Base-by-base conservation (phyloP, 768 basidiomycete species). In the Gymnopilus dilepis region DNA sequence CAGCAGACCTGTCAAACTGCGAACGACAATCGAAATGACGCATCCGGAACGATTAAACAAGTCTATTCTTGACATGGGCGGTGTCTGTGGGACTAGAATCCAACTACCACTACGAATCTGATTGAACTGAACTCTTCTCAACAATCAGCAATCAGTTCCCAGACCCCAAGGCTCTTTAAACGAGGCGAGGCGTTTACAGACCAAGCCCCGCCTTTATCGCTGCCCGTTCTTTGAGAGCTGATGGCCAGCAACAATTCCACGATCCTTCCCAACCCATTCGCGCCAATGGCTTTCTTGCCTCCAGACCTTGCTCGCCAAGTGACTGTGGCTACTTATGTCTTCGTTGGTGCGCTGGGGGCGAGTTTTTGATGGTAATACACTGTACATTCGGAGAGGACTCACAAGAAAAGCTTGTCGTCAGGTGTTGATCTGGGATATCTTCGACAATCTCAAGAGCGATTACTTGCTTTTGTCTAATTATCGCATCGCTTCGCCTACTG, bases 401-500 rank as follows among this genome's bases (percentile, higher is more conserved):
- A 54, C 34, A 38, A 5, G 19, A 11, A 12, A 37, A 34, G 34
- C 47, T 50, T 50, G 28, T 31, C 13, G 13, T 8, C 40, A 74
- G 72, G 63, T 67, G 6, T 54, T 70, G 33, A 56, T 72, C 13
- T 76, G 73, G 74, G 74, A 76, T 53, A 59, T 74, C 41, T 55
- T 73, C 22, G 37, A 67, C 34, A 69, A 74, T 53, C 30, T 73
- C 3, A 13, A 37, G 1, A 48, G 53, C 17, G 70, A 74, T 41
- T 70, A 64, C 30, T 47, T 48, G 43, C 59, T 75, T 1, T 53
- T 74, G 1, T 60, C 57, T 31, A 55, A 65, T 31, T 54, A 64
- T 50, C 61, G 54, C 22, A 59, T 73, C 26, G 41, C 59, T 9
- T n/a, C 60, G 22, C 67, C 68, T 2, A 69, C 70, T 8, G 43